phyloP scores from a whole-genome alignment of 345 rosid species.

The Euphorbia peplus region DNA sequence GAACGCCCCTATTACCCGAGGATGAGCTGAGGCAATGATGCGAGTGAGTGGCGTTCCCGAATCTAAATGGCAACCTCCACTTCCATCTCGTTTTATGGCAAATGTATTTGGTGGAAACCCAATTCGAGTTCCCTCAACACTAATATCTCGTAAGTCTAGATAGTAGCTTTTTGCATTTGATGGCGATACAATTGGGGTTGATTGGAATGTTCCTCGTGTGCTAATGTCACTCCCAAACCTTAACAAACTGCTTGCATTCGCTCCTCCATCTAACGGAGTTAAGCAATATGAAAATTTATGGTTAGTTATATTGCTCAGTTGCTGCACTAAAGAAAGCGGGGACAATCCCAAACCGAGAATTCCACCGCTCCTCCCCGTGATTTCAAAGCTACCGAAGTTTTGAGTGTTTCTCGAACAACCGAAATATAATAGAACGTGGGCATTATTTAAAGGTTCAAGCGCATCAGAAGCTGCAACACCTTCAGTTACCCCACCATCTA shows the following conservation, averaged over 20 bases:
- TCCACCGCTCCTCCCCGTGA: neutral
- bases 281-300: too few species aligned
- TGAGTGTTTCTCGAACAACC: neutral
- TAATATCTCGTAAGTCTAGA: slow-evolving; percentile 4
- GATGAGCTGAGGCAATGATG: neutral
- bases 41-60: slow-evolving; percentile 10
- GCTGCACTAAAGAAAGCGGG: too few species aligned
- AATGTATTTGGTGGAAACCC: slow-evolving; percentile 5
- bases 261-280: neutral
- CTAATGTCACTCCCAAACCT: too few species aligned
- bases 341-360: too few species aligned
- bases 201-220: too few species aligned
- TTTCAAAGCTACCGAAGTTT: neutral
- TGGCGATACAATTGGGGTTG: neutral
- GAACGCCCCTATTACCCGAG: neutral
- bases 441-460: neutral
- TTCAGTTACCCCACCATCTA: neutral
- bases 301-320: too few species aligned
- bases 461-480: neutral
- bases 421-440: neutral
- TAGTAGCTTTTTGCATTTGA: too few species aligned
- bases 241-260: too few species aligned
- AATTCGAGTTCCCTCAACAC: neutral
- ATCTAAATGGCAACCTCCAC: slow-evolving; percentile 18
- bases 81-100: neutral